Conservation (phyloP, 2,329 filamentous ascomycete species). For the Paecilomyces variotii region DNA sequence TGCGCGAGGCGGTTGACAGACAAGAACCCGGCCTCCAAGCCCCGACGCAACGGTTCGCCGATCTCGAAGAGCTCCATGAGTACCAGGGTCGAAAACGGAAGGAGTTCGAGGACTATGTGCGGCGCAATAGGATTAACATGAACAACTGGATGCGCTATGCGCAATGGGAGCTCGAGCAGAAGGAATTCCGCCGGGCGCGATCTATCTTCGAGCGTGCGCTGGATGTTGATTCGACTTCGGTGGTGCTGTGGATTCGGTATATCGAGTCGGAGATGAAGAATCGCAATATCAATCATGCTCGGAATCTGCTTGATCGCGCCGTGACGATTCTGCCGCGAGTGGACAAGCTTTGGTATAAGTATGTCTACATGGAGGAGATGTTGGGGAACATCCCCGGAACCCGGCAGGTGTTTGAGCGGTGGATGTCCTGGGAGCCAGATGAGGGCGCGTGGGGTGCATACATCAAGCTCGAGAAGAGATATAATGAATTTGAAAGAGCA, state of each 20-base stretch:
- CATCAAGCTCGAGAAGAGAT: conserved; percentile 94
- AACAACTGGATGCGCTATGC: conserved; percentile 99
- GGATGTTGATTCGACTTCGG: conserved; percentile 81
- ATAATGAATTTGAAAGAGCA: conserved; percentile 85
- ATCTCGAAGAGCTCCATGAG: conserved; percentile 95
- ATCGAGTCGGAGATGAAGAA: conserved; percentile 95
- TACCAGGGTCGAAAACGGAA: conserved; percentile 92
- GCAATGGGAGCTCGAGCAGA: conserved; percentile 94
- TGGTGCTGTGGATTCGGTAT: conserved; percentile 84
- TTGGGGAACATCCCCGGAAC: conserved; percentile 88
- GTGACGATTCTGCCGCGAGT: conserved; percentile 83
- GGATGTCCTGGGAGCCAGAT: conserved; percentile 98
- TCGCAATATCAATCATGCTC: conserved; percentile 91
- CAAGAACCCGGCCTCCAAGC: conserved; percentile 84
- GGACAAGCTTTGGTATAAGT: conserved; percentile 99
- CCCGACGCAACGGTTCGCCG: conserved; percentile 88
- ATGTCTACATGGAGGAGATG: conserved; percentile 98
- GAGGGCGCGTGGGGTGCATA: conserved; percentile 93
- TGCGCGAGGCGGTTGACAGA: conserved; percentile 92
- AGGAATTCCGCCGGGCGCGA: conserved; percentile 85
- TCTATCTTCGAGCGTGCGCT: conserved; percentile 92
- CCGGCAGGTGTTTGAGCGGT: conserved; percentile 88
- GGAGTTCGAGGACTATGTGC: conserved; percentile 96
- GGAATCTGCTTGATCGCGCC: conserved; percentile 90
- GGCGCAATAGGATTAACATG: conserved; percentile 88